Percentiles rank a stretch among this genome's conserved stretches.
These are phyloP conservation scores for Fusarium acutatum DNA, from an alignment of 2,329 filamentous ascomycete species.

Conservation along the genomic window DNA sequence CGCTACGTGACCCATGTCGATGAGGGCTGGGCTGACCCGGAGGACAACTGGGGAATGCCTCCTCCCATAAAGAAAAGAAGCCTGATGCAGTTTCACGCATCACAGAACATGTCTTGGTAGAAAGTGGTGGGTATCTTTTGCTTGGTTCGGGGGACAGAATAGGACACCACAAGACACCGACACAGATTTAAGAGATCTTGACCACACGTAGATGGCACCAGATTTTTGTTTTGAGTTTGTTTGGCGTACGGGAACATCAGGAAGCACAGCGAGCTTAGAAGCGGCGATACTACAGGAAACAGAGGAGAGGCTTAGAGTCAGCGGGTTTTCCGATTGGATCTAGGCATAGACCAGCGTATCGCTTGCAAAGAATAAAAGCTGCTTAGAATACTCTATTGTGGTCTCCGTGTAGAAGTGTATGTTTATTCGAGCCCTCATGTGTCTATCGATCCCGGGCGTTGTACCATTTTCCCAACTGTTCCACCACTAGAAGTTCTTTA, in stretches of 20 bases:
- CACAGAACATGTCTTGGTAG: background rate
- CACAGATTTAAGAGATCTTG: background rate
- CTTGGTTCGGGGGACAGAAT: background rate
- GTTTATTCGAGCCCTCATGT: background rate
- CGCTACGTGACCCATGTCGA: constrained; percentile 20
- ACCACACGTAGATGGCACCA: background rate
- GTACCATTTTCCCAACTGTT: background rate
- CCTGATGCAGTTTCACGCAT: background rate
- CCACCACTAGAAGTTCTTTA: background rate
- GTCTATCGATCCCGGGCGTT: background rate
- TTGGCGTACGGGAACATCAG: background rate
- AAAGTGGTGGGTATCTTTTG: background rate
- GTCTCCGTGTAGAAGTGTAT: background rate
- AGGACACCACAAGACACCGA: background rate
- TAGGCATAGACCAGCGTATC: background rate
- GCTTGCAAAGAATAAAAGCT: background rate
- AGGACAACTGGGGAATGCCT: constrained; percentile 22
- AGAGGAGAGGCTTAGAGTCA: background rate
- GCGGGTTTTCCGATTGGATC: background rate
- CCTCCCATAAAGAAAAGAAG: background rate
- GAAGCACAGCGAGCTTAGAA: background rate
- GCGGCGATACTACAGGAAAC: background rate
- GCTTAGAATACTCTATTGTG: background rate
- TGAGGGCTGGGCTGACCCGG: constrained; percentile 21
- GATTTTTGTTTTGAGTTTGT: background rate